Evolutionary conservation across 768 basidiomycete genomes (phyloP).

Genomic region (Leucogyrophana mollusca): DNA sequence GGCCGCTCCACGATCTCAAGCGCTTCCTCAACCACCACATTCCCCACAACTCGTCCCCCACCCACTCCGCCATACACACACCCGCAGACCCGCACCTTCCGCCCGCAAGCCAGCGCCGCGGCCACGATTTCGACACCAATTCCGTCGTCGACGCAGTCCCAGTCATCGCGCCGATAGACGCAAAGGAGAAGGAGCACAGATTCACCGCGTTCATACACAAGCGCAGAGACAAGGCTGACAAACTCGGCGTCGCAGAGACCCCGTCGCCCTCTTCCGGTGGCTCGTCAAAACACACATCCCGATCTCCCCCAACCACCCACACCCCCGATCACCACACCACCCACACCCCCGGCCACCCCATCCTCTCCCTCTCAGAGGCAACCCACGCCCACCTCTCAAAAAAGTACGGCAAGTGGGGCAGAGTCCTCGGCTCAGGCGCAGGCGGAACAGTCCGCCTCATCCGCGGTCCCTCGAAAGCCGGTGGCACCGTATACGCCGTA

Average conservation of each 20-base stretch:
- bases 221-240: conserved; percentile 30
- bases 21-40: conserved; percentile 95
- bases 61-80: conserved; percentile 26
- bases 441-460: conserved; percentile 98
- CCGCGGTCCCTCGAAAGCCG: conserved; percentile 79
- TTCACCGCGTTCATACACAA: conserved; percentile 34
- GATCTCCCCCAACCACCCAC: conserved; percentile 22
- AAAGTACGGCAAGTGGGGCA: conserved; percentile 99
- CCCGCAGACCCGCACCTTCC: conserved; percentile 31
- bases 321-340: conserved; percentile 19
- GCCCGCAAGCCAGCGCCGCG: conserved; percentile 34
- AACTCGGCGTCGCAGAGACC: conserved; percentile 17
- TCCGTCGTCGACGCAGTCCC: conserved; percentile 30
- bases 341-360: conserved; percentile 34
- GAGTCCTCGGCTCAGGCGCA: conserved; percentile 91
- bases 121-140: conserved; percentile 34
- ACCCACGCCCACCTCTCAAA: conserved; percentile 93
- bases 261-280: conserved; percentile 31
- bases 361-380: conserved; percentile 71
- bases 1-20: conserved; percentile 89
- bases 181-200: conserved; percentile 21
- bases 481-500: conserved; percentile 87
- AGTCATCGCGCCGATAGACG: conserved; percentile 17
- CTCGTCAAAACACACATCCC: conserved; percentile 24
- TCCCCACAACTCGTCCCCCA: conserved; percentile 43